phyloP scores from a whole-genome alignment of 768 basidiomycete species.

The Epithele typhae region DNA sequence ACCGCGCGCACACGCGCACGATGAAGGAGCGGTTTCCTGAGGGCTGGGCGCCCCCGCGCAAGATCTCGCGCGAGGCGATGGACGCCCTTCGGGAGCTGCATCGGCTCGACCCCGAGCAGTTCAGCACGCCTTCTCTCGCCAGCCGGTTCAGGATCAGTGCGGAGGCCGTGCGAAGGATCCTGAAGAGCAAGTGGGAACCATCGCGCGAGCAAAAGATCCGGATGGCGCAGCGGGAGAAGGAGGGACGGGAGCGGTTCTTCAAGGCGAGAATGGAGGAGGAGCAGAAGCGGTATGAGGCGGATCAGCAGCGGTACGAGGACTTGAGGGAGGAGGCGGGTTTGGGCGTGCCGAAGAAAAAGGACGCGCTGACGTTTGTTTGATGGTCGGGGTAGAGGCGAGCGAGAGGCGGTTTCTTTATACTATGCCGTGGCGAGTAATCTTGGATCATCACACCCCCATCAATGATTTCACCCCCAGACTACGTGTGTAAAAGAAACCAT shows the following conservation, averaged over 20 bases:
- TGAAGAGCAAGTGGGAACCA: constrained; percentile 42
- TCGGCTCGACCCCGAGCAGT: constrained; percentile 36
- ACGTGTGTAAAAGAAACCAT: too few species aligned
- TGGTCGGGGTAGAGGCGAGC: too few species aligned
- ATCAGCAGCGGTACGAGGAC: constrained; percentile 1
- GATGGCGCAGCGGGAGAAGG: constrained; percentile 27
- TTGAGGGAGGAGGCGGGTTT: constrained; percentile 1
- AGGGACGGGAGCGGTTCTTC: constrained; percentile 18
- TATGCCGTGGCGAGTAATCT: too few species aligned
- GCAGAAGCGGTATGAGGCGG: constrained; percentile 6
- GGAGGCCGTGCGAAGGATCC: constrained; percentile 49
- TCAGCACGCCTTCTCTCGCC: constrained; percentile 38
- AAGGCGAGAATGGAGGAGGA: constrained; percentile 16
- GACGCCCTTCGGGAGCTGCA: constrained; percentile 42
- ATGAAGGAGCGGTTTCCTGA: constrained; percentile 32
- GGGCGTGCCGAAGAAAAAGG: constrained; percentile 1
- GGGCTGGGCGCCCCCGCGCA: constrained; percentile 50
- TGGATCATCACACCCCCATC: too few species aligned
- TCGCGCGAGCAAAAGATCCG: constrained; percentile 26
- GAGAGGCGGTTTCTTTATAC: too few species aligned
- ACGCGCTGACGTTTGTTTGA: constrained; percentile 9
- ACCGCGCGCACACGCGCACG: constrained; percentile 26
- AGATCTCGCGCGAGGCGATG: constrained; percentile 50
- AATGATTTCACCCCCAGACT: too few species aligned
- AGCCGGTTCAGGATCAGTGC: constrained; percentile 44